Percentiles rank a stretch among this genome's conserved stretches.
Evolutionary conservation across 768 basidiomycete genomes (phyloP).

Genomic region (Leccinellum albellum): DNA sequence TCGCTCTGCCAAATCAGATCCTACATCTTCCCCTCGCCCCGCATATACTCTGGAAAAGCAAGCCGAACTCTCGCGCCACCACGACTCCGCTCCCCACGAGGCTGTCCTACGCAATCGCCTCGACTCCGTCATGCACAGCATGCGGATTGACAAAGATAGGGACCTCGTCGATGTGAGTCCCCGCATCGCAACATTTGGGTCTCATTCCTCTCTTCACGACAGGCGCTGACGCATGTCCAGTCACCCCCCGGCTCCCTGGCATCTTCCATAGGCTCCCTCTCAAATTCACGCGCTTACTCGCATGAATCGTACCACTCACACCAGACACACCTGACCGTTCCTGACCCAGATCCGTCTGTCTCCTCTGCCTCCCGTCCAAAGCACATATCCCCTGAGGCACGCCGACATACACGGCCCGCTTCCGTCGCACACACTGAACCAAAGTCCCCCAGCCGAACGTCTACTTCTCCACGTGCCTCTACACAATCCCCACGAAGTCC

Average conservation of each 20-base stretch:
- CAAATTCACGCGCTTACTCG: conserved; percentile 22
- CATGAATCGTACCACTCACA: conserved; percentile 30
- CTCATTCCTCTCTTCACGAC: conserved; percentile 15
- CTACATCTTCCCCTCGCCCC: conserved; percentile 12
- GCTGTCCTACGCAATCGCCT: conserved; percentile 51
- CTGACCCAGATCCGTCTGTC: conserved; percentile 16
- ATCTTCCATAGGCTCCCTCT: conserved; percentile 30
- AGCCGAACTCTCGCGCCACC: conserved; percentile 19
- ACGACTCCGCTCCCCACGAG: conserved; percentile 44
- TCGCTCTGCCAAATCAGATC: conserved; percentile 21
- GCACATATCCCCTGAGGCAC: background rate
- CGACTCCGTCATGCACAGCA: conserved; percentile 47
- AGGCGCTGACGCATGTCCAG: conserved; percentile 21
- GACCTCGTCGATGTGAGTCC: conserved; percentile 24
- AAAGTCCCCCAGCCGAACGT: conserved; percentile 3
- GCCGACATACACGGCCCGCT: conserved; percentile 13
- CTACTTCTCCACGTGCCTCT: conserved; percentile 1
- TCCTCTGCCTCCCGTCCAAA: conserved; percentile 4
- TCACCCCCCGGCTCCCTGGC: conserved; percentile 24
- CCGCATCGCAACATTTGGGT: background rate
- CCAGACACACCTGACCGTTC: conserved; percentile 20
- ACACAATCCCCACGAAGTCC: conserved; percentile 15
- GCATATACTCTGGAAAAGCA: conserved; percentile 16
- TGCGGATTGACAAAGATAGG: conserved; percentile 22
- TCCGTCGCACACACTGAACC: conserved; percentile 8